These are phyloP conservation scores for Alternaria metachromatica DNA, from an alignment of 2,329 filamentous ascomycete genomes.

Conservation along the genomic window DNA sequence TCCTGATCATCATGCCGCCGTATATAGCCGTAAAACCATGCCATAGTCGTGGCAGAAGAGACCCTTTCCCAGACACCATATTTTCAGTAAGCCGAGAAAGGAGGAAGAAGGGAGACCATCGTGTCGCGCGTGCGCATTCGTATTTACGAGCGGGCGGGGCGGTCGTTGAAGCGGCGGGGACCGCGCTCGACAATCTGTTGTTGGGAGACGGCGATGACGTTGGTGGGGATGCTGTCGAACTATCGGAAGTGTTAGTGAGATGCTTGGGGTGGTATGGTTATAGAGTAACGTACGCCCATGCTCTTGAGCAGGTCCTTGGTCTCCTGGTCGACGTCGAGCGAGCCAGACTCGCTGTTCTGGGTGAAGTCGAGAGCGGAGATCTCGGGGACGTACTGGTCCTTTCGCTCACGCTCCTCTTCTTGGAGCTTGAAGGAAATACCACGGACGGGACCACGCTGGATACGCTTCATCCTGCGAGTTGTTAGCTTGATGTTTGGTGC, in stretches of 20 bases:
- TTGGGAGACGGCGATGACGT: conserved; percentile 89
- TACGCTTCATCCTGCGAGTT: conserved; percentile 89
- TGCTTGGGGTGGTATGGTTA: not conserved
- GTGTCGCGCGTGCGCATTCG: conserved; percentile 56
- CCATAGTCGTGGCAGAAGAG: conserved; percentile 95
- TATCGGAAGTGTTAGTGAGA: conserved; percentile 50
- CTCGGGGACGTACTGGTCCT: conserved; percentile 99
- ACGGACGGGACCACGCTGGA: conserved; percentile 97
- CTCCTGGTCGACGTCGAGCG: conserved; percentile 94
- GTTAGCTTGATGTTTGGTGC: conserved; percentile 9
- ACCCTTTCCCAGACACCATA: conserved; percentile 86
- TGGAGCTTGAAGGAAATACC: conserved; percentile 99
- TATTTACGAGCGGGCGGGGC: conserved; percentile 50
- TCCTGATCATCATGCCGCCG: conserved; percentile 75
- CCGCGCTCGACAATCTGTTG: conserved; percentile 83
- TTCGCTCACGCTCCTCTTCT: conserved; percentile 99
- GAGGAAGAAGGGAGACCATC: conserved; percentile 27
- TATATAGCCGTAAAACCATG: conserved; percentile 72
- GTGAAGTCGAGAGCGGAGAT: conserved; percentile 98
- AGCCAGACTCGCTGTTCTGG: conserved; percentile 89
- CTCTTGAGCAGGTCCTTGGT: conserved; percentile 99
- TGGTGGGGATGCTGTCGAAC: conserved; percentile 98
- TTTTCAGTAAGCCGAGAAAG: conserved; percentile 45
- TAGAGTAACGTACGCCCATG: conserved; percentile 80
- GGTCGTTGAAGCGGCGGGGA: conserved; percentile 78